phyloP scores from a whole-genome alignment of 2,329 filamentous ascomycete species.

The Nigrograna mackinnonii region DNA sequence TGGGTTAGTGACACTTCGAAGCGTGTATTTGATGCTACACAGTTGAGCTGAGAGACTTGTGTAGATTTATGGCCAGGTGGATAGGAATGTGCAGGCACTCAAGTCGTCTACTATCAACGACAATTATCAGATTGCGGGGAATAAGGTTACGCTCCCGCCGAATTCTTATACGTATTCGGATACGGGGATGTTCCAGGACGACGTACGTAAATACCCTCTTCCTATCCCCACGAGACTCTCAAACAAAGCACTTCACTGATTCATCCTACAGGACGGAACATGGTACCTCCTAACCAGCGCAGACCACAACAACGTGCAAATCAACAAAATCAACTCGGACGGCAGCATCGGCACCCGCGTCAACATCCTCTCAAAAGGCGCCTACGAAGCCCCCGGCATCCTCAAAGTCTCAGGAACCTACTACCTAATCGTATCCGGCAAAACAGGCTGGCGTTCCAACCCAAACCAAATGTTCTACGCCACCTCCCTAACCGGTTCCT shows the following conservation, averaged over 20 bases:
- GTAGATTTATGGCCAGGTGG: constrained; percentile 46
- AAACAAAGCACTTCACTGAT: background rate
- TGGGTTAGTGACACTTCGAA: constrained; percentile 40
- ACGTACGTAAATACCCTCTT: too few relatives aligned
- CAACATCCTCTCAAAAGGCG: constrained; percentile 45
- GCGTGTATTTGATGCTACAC: too few relatives aligned
- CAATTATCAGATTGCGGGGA: constrained; percentile 31
- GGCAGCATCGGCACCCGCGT: constrained; percentile 38
- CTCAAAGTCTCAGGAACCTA: constrained; percentile 61
- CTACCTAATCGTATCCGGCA: constrained; percentile 61
- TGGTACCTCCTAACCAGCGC: constrained; percentile 47
- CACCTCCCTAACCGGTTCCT: constrained; percentile 56
- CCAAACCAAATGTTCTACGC: constrained; percentile 64
- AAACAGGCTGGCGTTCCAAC: constrained; percentile 54
- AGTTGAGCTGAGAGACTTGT: too few relatives aligned
- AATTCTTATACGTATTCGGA: constrained; percentile 44
- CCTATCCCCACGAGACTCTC: background rate
- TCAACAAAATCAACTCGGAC: constrained; percentile 44
- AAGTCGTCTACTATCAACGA: constrained; percentile 34
- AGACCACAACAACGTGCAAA: constrained; percentile 46
- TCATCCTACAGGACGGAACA: constrained; percentile 15
- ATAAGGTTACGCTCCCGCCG: constrained; percentile 42
- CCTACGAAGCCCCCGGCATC: constrained; percentile 63
- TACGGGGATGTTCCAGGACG: constrained; percentile 47
- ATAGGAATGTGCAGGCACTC: constrained; percentile 43